A percentile compares a stretch with the other conserved stretches of the same genome.
These are phyloP conservation scores for Phaeolepiota aurea DNA, from an alignment of 768 basidiomycete genomes.

Conservation along the genomic window DNA sequence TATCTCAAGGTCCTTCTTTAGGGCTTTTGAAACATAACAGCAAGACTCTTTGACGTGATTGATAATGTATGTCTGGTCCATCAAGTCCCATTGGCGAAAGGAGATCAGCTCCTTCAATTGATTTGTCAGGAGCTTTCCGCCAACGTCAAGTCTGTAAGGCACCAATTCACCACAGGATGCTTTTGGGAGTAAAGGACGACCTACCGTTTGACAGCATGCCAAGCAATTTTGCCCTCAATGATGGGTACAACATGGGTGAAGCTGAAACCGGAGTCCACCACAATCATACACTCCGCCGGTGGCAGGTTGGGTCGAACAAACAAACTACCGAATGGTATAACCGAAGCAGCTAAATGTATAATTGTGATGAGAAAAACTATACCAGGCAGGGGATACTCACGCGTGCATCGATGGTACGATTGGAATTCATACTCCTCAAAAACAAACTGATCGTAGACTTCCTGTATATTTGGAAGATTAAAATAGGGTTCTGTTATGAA, in stretches of 20 bases:
- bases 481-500: constrained; percentile 92
- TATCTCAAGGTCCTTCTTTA: constrained; percentile 62
- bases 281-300: constrained; percentile 68
- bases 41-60: constrained; percentile 88
- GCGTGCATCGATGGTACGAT: constrained; percentile 72
- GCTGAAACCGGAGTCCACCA: constrained; percentile 90
- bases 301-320: constrained; percentile 42
- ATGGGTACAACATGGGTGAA: constrained; percentile 90
- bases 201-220: constrained; percentile 79
- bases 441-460: constrained; percentile 89
- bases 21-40: constrained; percentile 76
- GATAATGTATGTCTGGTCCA: constrained; percentile 92
- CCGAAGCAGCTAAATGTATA: constrained; percentile 56
- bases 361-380: constrained; percentile 1
- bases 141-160: constrained; percentile 74
- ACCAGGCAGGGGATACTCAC: constrained; percentile 37
- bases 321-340: constrained; percentile 69
- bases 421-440: constrained; percentile 96
- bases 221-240: constrained; percentile 63
- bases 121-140: constrained; percentile 93
- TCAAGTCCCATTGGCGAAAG: constrained; percentile 97
- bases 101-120: constrained; percentile 91
- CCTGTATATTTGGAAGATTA: constrained; percentile 87
- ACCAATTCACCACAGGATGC: constrained; percentile 9
- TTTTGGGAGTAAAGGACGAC: constrained; percentile 8